A percentile compares a stretch with the other conserved stretches of the same genome.
Evolutionary conservation across 768 basidiomycete species (phyloP).

Genomic region (Hirschioporus abietinus): DNA sequence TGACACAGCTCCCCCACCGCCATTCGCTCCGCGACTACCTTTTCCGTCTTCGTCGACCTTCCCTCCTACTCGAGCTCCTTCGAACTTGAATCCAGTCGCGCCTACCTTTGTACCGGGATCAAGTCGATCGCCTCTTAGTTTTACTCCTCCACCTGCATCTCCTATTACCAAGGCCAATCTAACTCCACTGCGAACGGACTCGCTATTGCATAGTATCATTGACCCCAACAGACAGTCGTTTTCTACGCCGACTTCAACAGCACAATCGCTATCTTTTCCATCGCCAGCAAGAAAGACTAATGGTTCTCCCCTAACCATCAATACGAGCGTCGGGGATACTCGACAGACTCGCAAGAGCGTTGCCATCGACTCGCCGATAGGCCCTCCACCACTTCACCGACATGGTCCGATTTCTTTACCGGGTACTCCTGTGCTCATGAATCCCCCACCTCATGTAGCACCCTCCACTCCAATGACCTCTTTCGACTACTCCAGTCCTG

Average conservation of each 20-base stretch:
- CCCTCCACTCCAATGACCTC: not conserved
- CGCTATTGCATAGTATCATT: constrained; percentile 6
- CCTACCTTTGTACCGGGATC: constrained; percentile 10
- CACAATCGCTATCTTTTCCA: not conserved
- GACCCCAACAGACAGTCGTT: not conserved
- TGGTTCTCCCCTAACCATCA: constrained; percentile 1
- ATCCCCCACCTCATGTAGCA: constrained; percentile 12
- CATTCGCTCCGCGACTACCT: not conserved
- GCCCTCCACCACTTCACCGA: constrained; percentile 25
- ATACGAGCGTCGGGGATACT: not conserved
- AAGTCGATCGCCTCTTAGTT: constrained; percentile 9
- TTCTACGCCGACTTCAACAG: not conserved
- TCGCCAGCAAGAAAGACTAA: not conserved
- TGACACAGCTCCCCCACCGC: not conserved
- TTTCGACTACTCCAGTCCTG: not conserved
- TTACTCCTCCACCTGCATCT: not conserved
- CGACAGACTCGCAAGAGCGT: not conserved
- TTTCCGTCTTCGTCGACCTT: not conserved
- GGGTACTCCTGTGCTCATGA: constrained; percentile 21
- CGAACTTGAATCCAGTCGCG: constrained; percentile 14
- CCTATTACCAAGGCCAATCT: not conserved
- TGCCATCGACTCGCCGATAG: constrained; percentile 3
- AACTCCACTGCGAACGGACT: constrained; percentile 13
- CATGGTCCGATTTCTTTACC: constrained; percentile 29
- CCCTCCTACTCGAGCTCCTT: not conserved